A percentile compares a stretch with the other conserved stretches of the same genome.
phyloP scores from a whole-genome alignment of 805 yeast genomes.

The Wickerhamiella allomyrinae region DNA sequence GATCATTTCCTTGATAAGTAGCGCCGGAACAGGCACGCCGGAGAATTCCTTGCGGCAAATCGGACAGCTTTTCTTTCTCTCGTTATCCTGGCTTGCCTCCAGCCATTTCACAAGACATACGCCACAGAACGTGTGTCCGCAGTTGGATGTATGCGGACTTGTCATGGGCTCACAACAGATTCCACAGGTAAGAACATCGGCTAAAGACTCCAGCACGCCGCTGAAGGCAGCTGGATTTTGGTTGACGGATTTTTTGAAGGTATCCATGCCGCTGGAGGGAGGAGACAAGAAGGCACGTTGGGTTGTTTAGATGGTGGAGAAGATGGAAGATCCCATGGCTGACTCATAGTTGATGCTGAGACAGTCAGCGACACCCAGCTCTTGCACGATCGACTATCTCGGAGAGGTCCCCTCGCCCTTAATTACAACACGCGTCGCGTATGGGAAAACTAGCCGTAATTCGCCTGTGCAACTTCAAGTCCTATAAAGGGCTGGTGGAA shows the following conservation, averaged over 20 bases:
- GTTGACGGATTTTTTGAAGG: background rate
- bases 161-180: constrained; percentile 51
- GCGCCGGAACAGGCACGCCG: constrained; percentile 10
- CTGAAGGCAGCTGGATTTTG: background rate
- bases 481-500: constrained; percentile 61
- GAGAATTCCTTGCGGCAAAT: constrained; percentile 12
- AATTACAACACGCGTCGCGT: background rate
- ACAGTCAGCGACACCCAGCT: too few relatives aligned
- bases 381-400: too few relatives aligned
- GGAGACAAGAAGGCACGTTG: too few relatives aligned
- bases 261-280: background rate
- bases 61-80: constrained; percentile 13
- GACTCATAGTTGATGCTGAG: too few relatives aligned
- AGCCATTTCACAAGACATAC: constrained; percentile 25
- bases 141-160: constrained; percentile 38
- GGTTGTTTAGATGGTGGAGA: too few relatives aligned
- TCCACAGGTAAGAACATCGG: constrained; percentile 28
- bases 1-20: constrained; percentile 10
- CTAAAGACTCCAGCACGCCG: background rate
- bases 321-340: too few relatives aligned
- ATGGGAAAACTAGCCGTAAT: background rate
- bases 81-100: constrained; percentile 5
- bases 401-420: background rate
- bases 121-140: constrained; percentile 61
- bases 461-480: constrained; percentile 60